Evolutionary conservation across 1,139 yeast genomes (phyloP), one percentile per base, ranked within the genome.

Genomic region (Pichia sp.): DNA sequence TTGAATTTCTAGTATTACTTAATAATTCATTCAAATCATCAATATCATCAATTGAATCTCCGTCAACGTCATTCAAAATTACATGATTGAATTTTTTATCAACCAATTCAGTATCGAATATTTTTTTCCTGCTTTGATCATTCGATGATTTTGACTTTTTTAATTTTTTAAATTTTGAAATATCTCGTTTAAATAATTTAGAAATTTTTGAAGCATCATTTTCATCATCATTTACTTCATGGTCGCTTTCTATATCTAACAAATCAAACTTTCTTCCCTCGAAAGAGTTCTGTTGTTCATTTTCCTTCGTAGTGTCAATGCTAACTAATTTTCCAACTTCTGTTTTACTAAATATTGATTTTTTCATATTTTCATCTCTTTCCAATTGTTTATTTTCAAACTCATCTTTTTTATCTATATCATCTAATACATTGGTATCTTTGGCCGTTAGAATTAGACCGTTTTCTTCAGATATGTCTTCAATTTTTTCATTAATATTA

Each of bases 381-480:
- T 62, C 55, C 39, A 80, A 55, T 26, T 55, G 69, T 30, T 68
- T 71, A 47, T 78, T 75, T 35, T 67, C 74, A 39, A 81, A 64
- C 41, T 65, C 70, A 43, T 69, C 73, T 27, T 38, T 33, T 2
- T 30, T 31, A 6, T 30, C 30, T 24, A 16, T 16, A 25, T 50
- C 51, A 20, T 43, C 50, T n/a, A 43, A 31, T 10, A 50, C 49
- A 33, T 47, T 46, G 2, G 27, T 60, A 50, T 87, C 96, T 46
- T 81, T 76, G 39, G 87, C 65, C 0, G 92, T 85, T 43, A 87
- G 65, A 2, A 85, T 68, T 0, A 77, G 76, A 29, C 16, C 39
- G 3, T 35, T n/a, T n/a, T n/a, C n/a, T n/a, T n/a, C n/a, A n/a
- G n/a, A n/a, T n/a, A n/a, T n/a, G 16, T 9, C n/a, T n/a, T n/a